Conservation (phyloP, 2,329 filamentous ascomycete genomes). For the Chrysoporthe puriensis region DNA sequence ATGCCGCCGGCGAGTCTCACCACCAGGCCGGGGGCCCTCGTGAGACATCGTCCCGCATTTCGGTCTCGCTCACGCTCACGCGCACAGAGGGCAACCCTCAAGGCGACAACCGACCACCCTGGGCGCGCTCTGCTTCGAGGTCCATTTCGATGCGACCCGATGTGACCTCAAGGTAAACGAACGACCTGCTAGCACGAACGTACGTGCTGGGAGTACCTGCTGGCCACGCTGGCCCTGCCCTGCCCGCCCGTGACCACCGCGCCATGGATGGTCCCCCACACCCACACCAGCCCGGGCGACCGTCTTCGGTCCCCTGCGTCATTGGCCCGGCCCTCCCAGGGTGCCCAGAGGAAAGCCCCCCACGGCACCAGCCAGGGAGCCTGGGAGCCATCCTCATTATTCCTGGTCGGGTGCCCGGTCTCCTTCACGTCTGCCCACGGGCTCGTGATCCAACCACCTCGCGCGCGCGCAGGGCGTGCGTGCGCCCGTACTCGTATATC, state of each 20-base stretch:
- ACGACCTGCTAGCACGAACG: too few relatives aligned
- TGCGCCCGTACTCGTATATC: too few relatives aligned
- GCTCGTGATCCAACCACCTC: not conserved
- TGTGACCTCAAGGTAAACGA: conserved; percentile 2
- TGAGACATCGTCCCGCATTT: not conserved
- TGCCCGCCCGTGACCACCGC: not conserved
- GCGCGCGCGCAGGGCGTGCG: too few relatives aligned
- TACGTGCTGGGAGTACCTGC: not conserved
- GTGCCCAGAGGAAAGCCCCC: not conserved
- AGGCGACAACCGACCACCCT: not conserved
- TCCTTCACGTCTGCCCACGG: not conserved
- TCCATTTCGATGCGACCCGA: conserved; percentile 1
- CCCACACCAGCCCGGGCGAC: not conserved
- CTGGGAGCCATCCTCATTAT: not conserved
- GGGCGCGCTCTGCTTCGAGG: not conserved
- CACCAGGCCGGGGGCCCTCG: too few relatives aligned
- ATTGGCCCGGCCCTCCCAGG: not conserved
- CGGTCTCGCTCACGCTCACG: not conserved
- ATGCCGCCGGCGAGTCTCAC: not conserved
- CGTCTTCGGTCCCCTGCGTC: not conserved
- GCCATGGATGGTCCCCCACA: not conserved
- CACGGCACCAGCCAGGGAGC: not conserved
- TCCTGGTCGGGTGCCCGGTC: not conserved
- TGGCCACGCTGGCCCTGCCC: not conserved
- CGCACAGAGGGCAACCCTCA: not conserved